Conservation (phyloP, 1,139 yeast genomes). For the Pichia sp. region DNA sequence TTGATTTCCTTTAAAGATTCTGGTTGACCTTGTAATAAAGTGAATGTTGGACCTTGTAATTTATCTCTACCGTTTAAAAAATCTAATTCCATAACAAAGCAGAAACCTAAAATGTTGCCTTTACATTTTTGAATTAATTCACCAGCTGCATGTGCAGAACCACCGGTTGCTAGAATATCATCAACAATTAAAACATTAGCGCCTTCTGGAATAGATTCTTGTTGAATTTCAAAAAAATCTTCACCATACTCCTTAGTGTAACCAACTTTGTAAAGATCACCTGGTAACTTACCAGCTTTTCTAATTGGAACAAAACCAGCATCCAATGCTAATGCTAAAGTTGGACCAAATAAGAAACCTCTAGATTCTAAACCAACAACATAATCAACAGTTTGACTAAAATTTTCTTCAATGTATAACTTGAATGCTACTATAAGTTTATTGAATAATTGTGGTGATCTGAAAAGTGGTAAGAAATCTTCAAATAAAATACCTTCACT, state of each 20-base stretch:
- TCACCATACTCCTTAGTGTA: slow-evolving; percentile 89
- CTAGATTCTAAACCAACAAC: slow-evolving; percentile 94
- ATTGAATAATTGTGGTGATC: slow-evolving; percentile 72
- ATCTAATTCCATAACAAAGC: slow-evolving; percentile 88
- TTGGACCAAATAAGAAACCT: slow-evolving; percentile 94
- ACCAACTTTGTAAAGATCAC: slow-evolving; percentile 63
- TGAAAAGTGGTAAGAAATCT: slow-evolving; percentile 91
- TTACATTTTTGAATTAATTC: slow-evolving; percentile 60
- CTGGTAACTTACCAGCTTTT: slow-evolving; percentile 93
- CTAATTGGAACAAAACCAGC: slow-evolving; percentile 94
- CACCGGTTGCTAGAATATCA: slow-evolving; percentile 97
- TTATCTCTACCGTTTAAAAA: slow-evolving; percentile 91
- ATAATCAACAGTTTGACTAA: slow-evolving; percentile 61
- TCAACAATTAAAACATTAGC: slow-evolving; percentile 82
- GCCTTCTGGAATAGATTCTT: slow-evolving; percentile 71
- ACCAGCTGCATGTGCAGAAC: slow-evolving; percentile 93
- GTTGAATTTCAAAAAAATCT: slow-evolving; percentile 85
- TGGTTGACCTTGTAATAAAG: slow-evolving; percentile 78
- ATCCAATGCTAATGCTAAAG: slow-evolving; percentile 80
- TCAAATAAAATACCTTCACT: slow-evolving; percentile 88
- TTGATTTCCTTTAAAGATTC: slow-evolving; percentile 32
- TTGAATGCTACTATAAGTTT: slow-evolving; percentile 77
- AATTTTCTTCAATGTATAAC: slow-evolving; percentile 55
- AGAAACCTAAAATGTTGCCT: slow-evolving; percentile 70
- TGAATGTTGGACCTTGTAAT: slow-evolving; percentile 78